Percentiles rank a stretch among this genome's conserved stretches.
Evolutionary conservation across 345 rosid genomes (phyloP).

Genomic region (Populus tremula): DNA sequence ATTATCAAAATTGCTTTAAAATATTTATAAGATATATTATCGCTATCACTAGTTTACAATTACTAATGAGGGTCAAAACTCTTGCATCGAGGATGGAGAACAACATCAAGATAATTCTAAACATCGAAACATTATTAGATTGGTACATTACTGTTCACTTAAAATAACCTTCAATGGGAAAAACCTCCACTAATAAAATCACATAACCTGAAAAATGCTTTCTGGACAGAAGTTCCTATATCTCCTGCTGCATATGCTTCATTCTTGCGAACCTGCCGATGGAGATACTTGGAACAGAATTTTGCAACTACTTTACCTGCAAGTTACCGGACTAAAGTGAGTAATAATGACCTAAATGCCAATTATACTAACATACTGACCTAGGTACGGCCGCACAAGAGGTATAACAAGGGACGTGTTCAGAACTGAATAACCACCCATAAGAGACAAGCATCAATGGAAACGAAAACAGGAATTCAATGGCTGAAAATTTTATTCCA

Average conservation of each 20-base stretch:
- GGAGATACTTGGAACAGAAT: conserved; percentile 89
- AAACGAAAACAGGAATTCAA: too few relatives aligned
- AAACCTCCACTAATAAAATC: not conserved
- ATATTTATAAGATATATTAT: not conserved
- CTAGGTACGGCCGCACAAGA: not conserved
- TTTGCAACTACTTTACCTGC: conserved; percentile 93
- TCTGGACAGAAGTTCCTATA: conserved; percentile 62
- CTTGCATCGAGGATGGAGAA: not conserved
- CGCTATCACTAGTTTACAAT: not conserved
- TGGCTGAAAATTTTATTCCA: too few relatives aligned
- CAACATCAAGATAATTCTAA: not conserved
- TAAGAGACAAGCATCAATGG: too few relatives aligned
- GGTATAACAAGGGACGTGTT: too few relatives aligned
- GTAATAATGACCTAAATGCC: not conserved
- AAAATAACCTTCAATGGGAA: not conserved
- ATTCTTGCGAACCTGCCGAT: conserved; percentile 68
- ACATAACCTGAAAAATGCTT: conserved; percentile 73
- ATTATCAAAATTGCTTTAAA: not conserved
- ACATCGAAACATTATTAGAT: not conserved
- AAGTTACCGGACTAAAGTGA: conserved; percentile 20
- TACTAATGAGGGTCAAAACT: not conserved
- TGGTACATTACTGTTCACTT: not conserved
- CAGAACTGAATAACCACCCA: too few relatives aligned
- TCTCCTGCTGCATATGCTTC: conserved; percentile 78
- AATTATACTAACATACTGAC: not conserved